phyloP scores from a whole-genome alignment of 768 basidiomycete species.

The Boletus sp. region DNA sequence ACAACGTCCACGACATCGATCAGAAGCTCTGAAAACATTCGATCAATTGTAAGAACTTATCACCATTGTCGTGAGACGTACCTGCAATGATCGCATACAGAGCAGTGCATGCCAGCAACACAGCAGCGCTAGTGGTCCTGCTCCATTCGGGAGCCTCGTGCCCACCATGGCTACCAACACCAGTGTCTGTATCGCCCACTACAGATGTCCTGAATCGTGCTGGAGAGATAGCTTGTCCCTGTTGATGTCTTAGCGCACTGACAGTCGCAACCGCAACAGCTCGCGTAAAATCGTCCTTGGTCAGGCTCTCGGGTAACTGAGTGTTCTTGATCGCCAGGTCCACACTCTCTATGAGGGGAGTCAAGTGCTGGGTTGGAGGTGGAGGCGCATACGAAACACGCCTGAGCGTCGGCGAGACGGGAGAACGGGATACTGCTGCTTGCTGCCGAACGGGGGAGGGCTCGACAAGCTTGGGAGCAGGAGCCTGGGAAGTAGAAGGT shows the following conservation, averaged over 20 bases:
- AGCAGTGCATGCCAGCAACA: slow-evolving; percentile 84
- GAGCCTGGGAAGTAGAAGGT: slow-evolving; percentile 40
- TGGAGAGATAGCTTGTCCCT: slow-evolving; percentile 50
- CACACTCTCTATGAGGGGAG: slow-evolving; percentile 76
- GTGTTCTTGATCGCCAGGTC: slow-evolving; percentile 69
- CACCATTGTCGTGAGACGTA: slow-evolving; percentile 37
- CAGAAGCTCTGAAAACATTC: slow-evolving; percentile 66
- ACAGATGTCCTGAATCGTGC: slow-evolving; percentile 45
- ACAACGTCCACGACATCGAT: slow-evolving; percentile 96
- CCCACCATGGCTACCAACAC: slow-evolving; percentile 64
- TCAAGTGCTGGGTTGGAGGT: slow-evolving; percentile 38
- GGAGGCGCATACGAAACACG: slow-evolving; percentile 57
- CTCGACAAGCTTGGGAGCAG: slow-evolving; percentile 33
- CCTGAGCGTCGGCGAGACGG: slow-evolving; percentile 45
- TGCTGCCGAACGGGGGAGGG: slow-evolving; percentile 15
- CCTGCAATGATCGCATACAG: slow-evolving; percentile 96
- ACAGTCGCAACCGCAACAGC: slow-evolving; percentile 95
- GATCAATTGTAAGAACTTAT: slow-evolving; percentile 1
- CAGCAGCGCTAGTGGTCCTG: slow-evolving; percentile 82
- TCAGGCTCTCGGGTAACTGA: slow-evolving; percentile 60
- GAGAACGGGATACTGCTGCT: slow-evolving; percentile 17
- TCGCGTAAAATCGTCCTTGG: slow-evolving; percentile 86
- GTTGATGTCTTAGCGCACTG: slow-evolving; percentile 82
- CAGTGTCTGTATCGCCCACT: slow-evolving; percentile 39
- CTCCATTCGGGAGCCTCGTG: slow-evolving; percentile 99